These are phyloP conservation scores for Arthrobotrys pseudoclavata DNA, from an alignment of 2,329 filamentous ascomycete genomes.

Conservation along the genomic window DNA sequence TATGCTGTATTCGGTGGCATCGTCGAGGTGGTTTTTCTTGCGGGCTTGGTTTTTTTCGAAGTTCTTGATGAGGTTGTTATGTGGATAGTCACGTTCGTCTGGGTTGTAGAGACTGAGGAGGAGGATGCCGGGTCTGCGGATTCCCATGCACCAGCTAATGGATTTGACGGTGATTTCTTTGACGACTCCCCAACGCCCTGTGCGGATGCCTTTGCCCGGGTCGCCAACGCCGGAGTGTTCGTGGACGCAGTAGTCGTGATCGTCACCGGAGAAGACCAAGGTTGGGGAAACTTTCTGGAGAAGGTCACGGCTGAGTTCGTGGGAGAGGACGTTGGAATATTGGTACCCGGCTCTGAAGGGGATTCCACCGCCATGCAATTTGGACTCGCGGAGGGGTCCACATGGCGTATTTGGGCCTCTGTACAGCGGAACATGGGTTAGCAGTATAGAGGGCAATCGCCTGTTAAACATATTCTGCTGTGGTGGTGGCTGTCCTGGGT, in stretches of 20 bases:
- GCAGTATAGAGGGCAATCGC: conserved; percentile 82
- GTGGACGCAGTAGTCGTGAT: conserved; percentile 97
- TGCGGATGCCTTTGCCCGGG: conserved; percentile 69
- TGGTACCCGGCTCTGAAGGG: conserved; percentile 85
- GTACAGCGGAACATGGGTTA: conserved; percentile 92
- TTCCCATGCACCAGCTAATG: conserved; percentile 95
- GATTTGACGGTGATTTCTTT: conserved; percentile 94
- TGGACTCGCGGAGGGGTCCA: conserved; percentile 79
- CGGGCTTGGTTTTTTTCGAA: conserved; percentile 65
- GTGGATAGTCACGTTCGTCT: conserved; percentile 71
- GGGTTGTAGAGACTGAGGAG: conserved; percentile 95
- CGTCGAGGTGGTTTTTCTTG: conserved; percentile 21
- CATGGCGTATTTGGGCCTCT: conserved; percentile 86
- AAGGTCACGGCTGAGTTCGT: conserved; percentile 80
- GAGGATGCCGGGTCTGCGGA: conserved; percentile 86
- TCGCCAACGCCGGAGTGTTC: conserved; percentile 79
- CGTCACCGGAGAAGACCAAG: conserved; percentile 93
- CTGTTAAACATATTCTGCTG: conserved; percentile 66
- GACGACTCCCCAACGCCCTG: conserved; percentile 65
- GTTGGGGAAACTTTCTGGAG: conserved; percentile 82
- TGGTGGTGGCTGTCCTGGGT: conserved; percentile 64
- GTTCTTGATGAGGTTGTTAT: conserved; percentile 60
- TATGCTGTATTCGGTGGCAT: conserved; percentile 50
- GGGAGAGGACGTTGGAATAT: conserved; percentile 92
- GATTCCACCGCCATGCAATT: conserved; percentile 74